A percentile compares a stretch with the other conserved stretches of the same genome.
phyloP scores from a whole-genome alignment of 495 filamentous ascomycete species.

The Penicillium lagena region DNA sequence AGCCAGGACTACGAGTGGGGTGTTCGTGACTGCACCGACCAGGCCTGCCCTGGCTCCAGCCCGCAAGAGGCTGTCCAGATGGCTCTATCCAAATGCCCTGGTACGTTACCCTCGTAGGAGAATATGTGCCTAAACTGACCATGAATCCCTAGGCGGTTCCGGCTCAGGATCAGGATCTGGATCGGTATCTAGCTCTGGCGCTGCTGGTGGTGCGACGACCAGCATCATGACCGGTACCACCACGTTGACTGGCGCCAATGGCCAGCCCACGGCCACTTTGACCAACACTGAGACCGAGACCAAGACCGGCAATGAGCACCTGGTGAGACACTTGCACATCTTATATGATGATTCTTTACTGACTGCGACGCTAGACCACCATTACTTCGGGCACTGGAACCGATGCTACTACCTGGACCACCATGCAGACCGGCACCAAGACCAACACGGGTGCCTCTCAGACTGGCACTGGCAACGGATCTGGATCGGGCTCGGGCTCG shows the following conservation, averaged over 20 bases:
- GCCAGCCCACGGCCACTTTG: too few species aligned
- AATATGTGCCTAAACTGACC: neutral
- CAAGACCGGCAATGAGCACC: neutral
- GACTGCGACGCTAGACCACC: slow-evolving; percentile 5
- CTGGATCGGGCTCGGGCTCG: slow-evolving; percentile 7
- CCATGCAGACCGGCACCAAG: slow-evolving; percentile 9
- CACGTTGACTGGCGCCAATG: neutral
- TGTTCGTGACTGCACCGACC: slow-evolving; percentile 69
- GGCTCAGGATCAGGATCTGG: slow-evolving; percentile 11
- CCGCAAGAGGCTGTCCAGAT: slow-evolving; percentile 25
- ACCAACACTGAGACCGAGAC: neutral
- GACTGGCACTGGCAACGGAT: slow-evolving; percentile 10
- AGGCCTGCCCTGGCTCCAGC: slow-evolving; percentile 53
- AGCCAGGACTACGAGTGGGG: slow-evolving; percentile 64
- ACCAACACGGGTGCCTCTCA: neutral
- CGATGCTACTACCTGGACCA: neutral
- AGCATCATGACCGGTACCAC: slow-evolving; percentile 9
- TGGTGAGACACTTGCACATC: too few species aligned
- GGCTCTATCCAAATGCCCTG: slow-evolving; percentile 32
- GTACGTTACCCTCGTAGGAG: slow-evolving; percentile 1
- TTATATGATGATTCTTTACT: neutral
- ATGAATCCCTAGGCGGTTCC: slow-evolving; percentile 5
- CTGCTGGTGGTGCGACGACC: neutral
- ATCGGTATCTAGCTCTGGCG: slow-evolving; percentile 9
- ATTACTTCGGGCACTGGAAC: slow-evolving; percentile 1